Percentiles rank a stretch among this genome's conserved stretches.
phyloP scores from a whole-genome alignment of 768 basidiomycete species.

The Kwoniella europaea region DNA sequence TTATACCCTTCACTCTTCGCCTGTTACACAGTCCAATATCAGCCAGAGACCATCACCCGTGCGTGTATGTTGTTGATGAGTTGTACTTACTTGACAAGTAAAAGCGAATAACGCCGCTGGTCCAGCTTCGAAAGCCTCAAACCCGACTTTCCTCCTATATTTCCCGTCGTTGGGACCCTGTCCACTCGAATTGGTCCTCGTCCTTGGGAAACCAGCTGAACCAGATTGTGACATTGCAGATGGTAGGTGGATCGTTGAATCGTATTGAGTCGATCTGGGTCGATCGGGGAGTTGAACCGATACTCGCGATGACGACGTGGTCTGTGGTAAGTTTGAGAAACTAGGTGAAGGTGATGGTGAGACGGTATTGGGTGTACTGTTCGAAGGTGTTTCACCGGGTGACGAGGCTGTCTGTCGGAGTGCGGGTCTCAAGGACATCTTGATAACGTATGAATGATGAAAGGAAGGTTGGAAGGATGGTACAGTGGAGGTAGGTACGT shows the following conservation, averaged over 20 bases:
- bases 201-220: slow-evolving; percentile 44
- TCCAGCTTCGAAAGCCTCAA: slow-evolving; percentile 59
- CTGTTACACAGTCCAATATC: slow-evolving; percentile 1
- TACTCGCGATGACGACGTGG: slow-evolving; percentile 30
- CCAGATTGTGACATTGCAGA: slow-evolving; percentile 32
- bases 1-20: slow-evolving; percentile 83
- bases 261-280: slow-evolving; percentile 16
- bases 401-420: slow-evolving; percentile 41
- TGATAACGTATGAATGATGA: neutral
- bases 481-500: neutral
- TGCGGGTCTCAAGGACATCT: slow-evolving; percentile 32
- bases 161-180: slow-evolving; percentile 42
- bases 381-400: slow-evolving; percentile 25
- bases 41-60: no score
- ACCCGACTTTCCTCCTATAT: slow-evolving; percentile 58
- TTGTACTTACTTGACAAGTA: slow-evolving; percentile 46
- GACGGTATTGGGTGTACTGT: slow-evolving; percentile 2
- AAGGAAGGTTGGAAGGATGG: slow-evolving; percentile 9
- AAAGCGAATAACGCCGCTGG: slow-evolving; percentile 56
- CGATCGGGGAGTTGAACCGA: slow-evolving; percentile 27
- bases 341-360: slow-evolving; percentile 27
- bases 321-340: slow-evolving; percentile 12
- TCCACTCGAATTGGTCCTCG: slow-evolving; percentile 49
- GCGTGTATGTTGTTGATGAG: neutral
- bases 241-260: slow-evolving; percentile 17